Base-by-base conservation (phyloP, 2,329 filamentous ascomycete species). In the Aspergillus latus region DNA sequence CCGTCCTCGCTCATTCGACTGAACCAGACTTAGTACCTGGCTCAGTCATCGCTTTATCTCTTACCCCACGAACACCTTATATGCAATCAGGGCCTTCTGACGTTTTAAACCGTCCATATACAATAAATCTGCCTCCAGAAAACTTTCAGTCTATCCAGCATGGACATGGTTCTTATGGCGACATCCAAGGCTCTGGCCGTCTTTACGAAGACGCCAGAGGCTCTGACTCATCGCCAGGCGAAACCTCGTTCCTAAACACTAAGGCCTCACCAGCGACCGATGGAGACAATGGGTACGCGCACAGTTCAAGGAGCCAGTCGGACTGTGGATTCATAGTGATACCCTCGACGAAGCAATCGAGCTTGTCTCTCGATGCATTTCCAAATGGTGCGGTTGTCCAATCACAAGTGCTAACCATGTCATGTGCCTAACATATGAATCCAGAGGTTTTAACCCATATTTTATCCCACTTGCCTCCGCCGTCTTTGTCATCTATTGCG, bases 371-470 rank as follows among this genome's bases (percentile, higher is more conserved):
- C 40, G 75, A 80, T 39, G 76, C 78, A 53, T 87, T 96, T 61
- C 92, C 93, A 5, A 96, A 96, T 78, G 92, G 92, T 96, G 77
- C 40, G 69, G 60, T 34, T 29, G 26, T 60, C 45, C 30, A 49
- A 51, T 56, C 56, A 40, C 34, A 39, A 34, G 15, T 57, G 21
- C 15, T 16, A 5, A 47, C 47, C 26, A 15, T 30, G 40, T 57
- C 51, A 56, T 54, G 39, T 30, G 48, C 36, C 58, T 64, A 60
- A 62, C 52, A 43, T 21, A 45, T 43, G 52, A 51, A 30, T 52
- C 34, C 45, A 97, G 94, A 99, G 81, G 87, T 97, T 56, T 75
- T 97, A 73, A 96, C 90, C 9, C 92, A 97, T 67, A 87, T 96
- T 32, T 77, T 97, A 56, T 96, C 94, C 39, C 90, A 97, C 76